Conservation (phyloP, 768 basidiomycete species). For the Lactarius vividus region DNA sequence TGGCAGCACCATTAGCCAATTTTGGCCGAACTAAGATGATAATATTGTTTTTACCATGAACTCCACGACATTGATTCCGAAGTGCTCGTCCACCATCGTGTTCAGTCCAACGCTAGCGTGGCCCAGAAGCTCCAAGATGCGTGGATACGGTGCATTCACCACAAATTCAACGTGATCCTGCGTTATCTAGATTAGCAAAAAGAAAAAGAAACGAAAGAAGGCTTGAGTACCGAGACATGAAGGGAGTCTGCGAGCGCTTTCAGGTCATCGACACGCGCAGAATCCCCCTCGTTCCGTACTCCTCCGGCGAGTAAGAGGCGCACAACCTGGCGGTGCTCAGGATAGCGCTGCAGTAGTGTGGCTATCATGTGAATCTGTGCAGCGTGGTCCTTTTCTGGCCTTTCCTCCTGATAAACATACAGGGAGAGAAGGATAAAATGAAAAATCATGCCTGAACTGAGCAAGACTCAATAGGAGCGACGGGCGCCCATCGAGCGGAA, state of each 20-base stretch:
- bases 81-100: conserved; percentile 98
- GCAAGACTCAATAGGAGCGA: conserved; percentile 81
- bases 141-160: conserved; percentile 77
- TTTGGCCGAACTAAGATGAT: background rate
- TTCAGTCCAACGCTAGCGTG: conserved; percentile 81
- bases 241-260: conserved; percentile 58
- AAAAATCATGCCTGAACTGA: conserved; percentile 76
- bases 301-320: conserved; percentile 81
- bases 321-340: conserved; percentile 46
- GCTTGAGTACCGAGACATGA: conserved; percentile 51
- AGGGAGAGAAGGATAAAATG: background rate
- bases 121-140: conserved; percentile 68
- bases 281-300: conserved; percentile 75
- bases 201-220: conserved; percentile 7
- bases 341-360: conserved; percentile 53
- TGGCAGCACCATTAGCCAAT: background rate
- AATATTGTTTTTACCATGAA: conserved; percentile 69
- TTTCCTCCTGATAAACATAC: conserved; percentile 32
- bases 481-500: conserved; percentile 52
- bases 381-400: conserved; percentile 93
- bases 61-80: conserved; percentile 97
- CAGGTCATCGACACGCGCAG: conserved; percentile 61
- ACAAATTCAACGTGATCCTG: conserved; percentile 74
- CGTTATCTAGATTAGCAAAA: background rate
- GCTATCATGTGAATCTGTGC: conserved; percentile 73